Conservation (phyloP, 495 filamentous ascomycete genomes). For the Neurospora hispaniola region DNA sequence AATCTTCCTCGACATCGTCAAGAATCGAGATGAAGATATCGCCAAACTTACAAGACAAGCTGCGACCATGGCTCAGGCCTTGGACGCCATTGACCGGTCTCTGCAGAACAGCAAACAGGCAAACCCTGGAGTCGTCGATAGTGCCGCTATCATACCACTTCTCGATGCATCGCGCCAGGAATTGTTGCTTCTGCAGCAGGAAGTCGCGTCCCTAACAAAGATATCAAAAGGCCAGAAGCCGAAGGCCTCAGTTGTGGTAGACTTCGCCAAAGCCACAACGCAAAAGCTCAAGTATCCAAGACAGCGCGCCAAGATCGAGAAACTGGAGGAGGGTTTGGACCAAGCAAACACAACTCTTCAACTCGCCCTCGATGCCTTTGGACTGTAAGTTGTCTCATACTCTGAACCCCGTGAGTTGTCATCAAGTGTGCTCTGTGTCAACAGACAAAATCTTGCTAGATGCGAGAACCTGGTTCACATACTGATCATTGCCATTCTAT, state of each 20-base stretch:
- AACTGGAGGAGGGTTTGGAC: background rate
- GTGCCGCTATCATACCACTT: background rate
- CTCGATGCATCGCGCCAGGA: background rate
- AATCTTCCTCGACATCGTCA: background rate
- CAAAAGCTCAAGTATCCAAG: background rate
- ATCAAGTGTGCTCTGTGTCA: background rate
- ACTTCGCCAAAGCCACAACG: background rate
- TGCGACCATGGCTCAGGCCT: background rate
- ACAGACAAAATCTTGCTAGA: background rate
- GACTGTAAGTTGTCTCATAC: background rate
- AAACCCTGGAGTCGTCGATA: background rate
- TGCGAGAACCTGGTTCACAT: background rate
- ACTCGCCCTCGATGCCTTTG: background rate
- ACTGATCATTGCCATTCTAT: background rate
- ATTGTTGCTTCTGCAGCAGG: background rate
- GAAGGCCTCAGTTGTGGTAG: background rate
- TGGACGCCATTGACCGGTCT: background rate
- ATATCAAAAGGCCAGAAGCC: background rate
- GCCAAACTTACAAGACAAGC: background rate
- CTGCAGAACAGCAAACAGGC: background rate
- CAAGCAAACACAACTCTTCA: background rate
- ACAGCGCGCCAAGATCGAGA: background rate
- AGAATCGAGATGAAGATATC: background rate
- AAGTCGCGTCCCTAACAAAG: background rate
- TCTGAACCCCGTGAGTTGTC: background rate